A percentile compares a stretch with the other conserved stretches of the same genome.
Conservation (phyloP, 2,329 filamentous ascomycete genomes). For the Raffaelea deltoideospora region DNA sequence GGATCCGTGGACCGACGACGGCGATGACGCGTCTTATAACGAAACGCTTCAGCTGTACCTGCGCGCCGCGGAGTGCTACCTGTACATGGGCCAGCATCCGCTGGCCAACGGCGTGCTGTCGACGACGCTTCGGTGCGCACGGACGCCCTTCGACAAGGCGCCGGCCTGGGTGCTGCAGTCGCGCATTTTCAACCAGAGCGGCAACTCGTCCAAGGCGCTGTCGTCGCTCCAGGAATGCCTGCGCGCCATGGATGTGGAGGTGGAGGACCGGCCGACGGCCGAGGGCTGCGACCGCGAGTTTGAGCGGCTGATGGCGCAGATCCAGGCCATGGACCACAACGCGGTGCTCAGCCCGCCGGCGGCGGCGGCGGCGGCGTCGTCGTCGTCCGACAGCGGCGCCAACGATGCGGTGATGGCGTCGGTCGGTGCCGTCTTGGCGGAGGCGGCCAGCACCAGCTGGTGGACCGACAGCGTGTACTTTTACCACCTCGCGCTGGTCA, state of each 20-base stretch:
- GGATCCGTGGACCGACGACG: constrained; percentile 57
- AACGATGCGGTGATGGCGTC: constrained; percentile 42
- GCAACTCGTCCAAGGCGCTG: constrained; percentile 56
- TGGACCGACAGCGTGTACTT: constrained; percentile 61
- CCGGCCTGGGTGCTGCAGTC: constrained; percentile 74
- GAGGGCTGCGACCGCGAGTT: constrained; percentile 69
- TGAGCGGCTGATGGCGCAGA: constrained; percentile 40
- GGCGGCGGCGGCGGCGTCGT: no score
- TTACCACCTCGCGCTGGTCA: constrained; percentile 52
- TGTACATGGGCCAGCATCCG: constrained; percentile 58
- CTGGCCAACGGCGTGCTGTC: constrained; percentile 54
- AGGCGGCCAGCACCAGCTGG: constrained; percentile 55
- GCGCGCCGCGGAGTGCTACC: constrained; percentile 66
- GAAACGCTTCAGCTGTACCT: constrained; percentile 73
- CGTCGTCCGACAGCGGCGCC: no score
- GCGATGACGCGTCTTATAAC: constrained; percentile 63
- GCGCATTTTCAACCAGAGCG: constrained; percentile 59
- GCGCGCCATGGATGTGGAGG: constrained; percentile 47
- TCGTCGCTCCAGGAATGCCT: constrained; percentile 57
- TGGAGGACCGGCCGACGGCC: constrained; percentile 52
- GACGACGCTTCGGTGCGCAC: constrained; percentile 55
- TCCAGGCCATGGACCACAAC: constrained; percentile 40
- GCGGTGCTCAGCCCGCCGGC: constrained; percentile 29
- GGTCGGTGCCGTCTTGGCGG: constrained; percentile 54
- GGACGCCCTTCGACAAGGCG: constrained; percentile 62